Percentiles rank a stretch among this genome's conserved stretches.
These are phyloP conservation scores for Lipomyces starkeyi DNA, from an alignment of 805 yeast species.

Conservation along the genomic window DNA sequence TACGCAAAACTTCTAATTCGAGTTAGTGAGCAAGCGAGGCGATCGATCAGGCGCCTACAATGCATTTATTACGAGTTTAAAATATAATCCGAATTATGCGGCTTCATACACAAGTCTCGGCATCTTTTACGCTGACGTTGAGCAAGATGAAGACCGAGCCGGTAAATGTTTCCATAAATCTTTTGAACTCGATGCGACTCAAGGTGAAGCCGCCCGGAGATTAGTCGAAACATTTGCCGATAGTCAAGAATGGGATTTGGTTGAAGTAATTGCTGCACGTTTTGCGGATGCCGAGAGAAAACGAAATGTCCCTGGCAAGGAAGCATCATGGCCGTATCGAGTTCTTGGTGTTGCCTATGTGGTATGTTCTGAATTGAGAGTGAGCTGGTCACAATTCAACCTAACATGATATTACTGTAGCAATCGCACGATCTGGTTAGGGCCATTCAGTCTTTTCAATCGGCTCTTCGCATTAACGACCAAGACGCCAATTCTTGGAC, in stretches of 20 bases:
- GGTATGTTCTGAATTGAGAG: conserved; percentile 63
- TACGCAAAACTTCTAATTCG: conserved; percentile 30
- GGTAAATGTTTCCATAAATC: conserved; percentile 88
- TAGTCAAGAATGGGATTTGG: conserved; percentile 80
- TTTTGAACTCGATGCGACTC: conserved; percentile 81
- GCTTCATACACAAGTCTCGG: conserved; percentile 87
- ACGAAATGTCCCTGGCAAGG: conserved; percentile 35
- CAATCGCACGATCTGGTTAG: conserved; percentile 44
- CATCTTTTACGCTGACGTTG: conserved; percentile 63
- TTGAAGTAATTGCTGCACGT: conserved; percentile 71
- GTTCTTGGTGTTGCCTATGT: conserved; percentile 80
- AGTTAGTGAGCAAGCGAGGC: conserved; percentile 29
- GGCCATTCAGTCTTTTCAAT: conserved; percentile 89
- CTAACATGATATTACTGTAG: neutral
- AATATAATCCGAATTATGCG: conserved; percentile 68
- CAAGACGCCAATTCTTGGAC: conserved; percentile 83
- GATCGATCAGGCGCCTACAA: conserved; percentile 59
- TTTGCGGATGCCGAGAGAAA: conserved; percentile 65
- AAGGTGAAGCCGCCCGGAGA: conserved; percentile 72
- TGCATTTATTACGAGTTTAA: conserved; percentile 61
- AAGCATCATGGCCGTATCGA: conserved; percentile 77
- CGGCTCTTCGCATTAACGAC: conserved; percentile 72
- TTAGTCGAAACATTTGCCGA: conserved; percentile 73
- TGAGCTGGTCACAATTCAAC: conserved; percentile 47
- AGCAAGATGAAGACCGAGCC: conserved; percentile 68